These are phyloP conservation scores for Aspergillus transmontanensis DNA, from an alignment of 2,329 filamentous ascomycete species.

Conservation along the genomic window DNA sequence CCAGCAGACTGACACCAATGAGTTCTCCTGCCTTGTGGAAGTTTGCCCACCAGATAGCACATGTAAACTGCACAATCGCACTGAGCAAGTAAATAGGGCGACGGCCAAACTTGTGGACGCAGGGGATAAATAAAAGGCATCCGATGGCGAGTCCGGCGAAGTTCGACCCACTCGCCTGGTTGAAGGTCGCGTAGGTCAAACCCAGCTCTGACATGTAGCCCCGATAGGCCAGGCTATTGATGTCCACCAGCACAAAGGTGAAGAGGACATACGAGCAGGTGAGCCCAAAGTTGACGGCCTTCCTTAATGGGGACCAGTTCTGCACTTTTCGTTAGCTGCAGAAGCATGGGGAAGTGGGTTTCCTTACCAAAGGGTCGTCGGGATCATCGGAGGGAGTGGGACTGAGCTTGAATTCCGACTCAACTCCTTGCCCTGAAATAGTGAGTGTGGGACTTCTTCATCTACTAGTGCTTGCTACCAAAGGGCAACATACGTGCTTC, in stretches of 20 bases:
- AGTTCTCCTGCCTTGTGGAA: slow-evolving; percentile 45
- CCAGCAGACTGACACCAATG: slow-evolving; percentile 46
- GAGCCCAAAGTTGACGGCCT: slow-evolving; percentile 28
- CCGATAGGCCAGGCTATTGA: slow-evolving; percentile 45
- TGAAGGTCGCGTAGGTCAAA: slow-evolving; percentile 44
- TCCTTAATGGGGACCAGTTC: slow-evolving; percentile 27
- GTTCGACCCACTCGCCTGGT: slow-evolving; percentile 48
- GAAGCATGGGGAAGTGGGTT: background rate
- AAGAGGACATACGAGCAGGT: slow-evolving; percentile 30
- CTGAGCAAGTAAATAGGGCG: slow-evolving; percentile 51
- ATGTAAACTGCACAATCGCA: slow-evolving; percentile 39
- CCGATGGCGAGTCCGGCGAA: slow-evolving; percentile 48
- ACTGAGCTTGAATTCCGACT: slow-evolving; percentile 17
- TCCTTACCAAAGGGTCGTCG: slow-evolving; percentile 26
- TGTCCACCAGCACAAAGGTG: slow-evolving; percentile 38
- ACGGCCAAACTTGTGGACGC: slow-evolving; percentile 51
- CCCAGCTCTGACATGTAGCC: slow-evolving; percentile 48
- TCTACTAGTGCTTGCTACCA: slow-evolving; percentile 6
- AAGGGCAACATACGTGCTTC: slow-evolving; percentile 21
- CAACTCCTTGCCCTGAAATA: background rate
- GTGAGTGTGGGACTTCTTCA: slow-evolving; percentile 7
- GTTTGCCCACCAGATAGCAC: slow-evolving; percentile 47
- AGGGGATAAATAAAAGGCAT: slow-evolving; percentile 48
- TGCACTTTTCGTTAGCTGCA: background rate
- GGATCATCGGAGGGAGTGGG: slow-evolving; percentile 28